phyloP scores from a whole-genome alignment of 257 asterid genomes.

The Solanum appendiculatum region DNA sequence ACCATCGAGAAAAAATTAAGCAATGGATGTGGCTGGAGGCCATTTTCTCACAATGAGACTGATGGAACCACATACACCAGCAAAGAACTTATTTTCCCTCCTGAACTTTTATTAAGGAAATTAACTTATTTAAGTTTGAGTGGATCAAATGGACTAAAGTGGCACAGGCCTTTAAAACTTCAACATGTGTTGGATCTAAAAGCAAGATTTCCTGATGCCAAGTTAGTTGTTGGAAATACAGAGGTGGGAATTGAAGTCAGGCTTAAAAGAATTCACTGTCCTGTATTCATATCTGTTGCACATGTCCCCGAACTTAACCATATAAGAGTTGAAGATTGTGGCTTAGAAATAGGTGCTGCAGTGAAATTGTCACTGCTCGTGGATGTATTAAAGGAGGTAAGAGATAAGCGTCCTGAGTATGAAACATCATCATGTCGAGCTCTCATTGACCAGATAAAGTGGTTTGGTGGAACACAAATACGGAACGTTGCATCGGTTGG shows the following conservation, averaged over 20 bases:
- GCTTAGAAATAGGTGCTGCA: slow-evolving; percentile 88
- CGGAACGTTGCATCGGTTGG: slow-evolving; percentile 82
- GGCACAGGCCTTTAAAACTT: slow-evolving; percentile 78
- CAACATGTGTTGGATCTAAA: slow-evolving; percentile 55
- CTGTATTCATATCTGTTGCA: slow-evolving; percentile 60
- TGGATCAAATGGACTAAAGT: slow-evolving; percentile 68
- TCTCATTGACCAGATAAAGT: slow-evolving; percentile 65
- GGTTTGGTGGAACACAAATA: slow-evolving; percentile 96
- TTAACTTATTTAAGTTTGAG: slow-evolving; percentile 36
- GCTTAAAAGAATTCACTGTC: slow-evolving; percentile 62
- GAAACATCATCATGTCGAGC: slow-evolving; percentile 83
- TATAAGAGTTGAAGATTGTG: slow-evolving; percentile 46
- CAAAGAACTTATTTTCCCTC: slow-evolving; percentile 90
- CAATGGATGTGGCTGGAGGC: slow-evolving; percentile 21
- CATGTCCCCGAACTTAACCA: slow-evolving; percentile 73
- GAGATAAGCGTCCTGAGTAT: slow-evolving; percentile 34
- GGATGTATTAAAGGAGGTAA: slow-evolving; percentile 34
- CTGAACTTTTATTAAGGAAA: slow-evolving; percentile 70
- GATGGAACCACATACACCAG: slow-evolving; percentile 71
- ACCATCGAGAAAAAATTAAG: slow-evolving; percentile 9
- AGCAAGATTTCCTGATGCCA: slow-evolving; percentile 54
- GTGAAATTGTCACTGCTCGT: slow-evolving; percentile 67
- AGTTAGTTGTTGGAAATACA: slow-evolving; percentile 73
- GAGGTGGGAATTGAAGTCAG: slow-evolving; percentile 92
- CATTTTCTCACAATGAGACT: slow-evolving; percentile 49